These are phyloP conservation scores for Hydnomerulius pinastri DNA, from an alignment of 768 basidiomycete genomes.

Conservation along the genomic window DNA sequence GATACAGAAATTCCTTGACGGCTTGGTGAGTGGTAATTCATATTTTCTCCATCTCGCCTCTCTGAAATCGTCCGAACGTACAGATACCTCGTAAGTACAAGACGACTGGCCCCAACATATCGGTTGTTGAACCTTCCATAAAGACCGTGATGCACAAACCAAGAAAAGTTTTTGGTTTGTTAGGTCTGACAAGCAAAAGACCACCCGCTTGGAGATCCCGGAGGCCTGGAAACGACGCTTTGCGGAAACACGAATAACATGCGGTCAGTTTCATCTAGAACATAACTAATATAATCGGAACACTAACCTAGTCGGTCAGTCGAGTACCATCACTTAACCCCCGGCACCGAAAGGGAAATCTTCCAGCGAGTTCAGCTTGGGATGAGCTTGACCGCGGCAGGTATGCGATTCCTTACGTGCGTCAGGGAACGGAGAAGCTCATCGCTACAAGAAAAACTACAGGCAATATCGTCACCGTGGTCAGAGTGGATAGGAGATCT, in stretches of 20 bases:
- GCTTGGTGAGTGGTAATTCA: conserved; percentile 34
- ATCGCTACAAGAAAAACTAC: conserved; percentile 63
- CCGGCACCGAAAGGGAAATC: conserved; percentile 70
- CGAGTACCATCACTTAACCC: conserved; percentile 61
- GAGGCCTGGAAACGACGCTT: conserved; percentile 53
- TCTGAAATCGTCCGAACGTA: conserved; percentile 10
- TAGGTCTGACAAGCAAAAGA: conserved; percentile 45
- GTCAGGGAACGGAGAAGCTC: background rate
- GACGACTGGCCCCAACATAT: conserved; percentile 2
- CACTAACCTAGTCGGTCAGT: conserved; percentile 41
- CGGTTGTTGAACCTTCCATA: conserved; percentile 21
- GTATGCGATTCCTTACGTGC: conserved; percentile 32
- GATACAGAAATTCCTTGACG: conserved; percentile 49
- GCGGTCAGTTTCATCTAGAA: conserved; percentile 55
- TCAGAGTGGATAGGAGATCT: conserved; percentile 65
- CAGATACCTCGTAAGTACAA: conserved; percentile 56
- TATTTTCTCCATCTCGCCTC: background rate
- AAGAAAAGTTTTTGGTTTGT: conserved; percentile 70
- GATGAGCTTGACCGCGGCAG: conserved; percentile 71
- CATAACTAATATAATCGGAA: no score
- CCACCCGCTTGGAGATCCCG: conserved; percentile 53
- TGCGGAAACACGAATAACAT: conserved; percentile 58
- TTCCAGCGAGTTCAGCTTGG: conserved; percentile 85
- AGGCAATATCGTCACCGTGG: conserved; percentile 75
- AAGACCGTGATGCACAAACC: conserved; percentile 58